Evolutionary conservation across 768 basidiomycete species (phyloP).

Genomic region (Leccinum boreale): DNA sequence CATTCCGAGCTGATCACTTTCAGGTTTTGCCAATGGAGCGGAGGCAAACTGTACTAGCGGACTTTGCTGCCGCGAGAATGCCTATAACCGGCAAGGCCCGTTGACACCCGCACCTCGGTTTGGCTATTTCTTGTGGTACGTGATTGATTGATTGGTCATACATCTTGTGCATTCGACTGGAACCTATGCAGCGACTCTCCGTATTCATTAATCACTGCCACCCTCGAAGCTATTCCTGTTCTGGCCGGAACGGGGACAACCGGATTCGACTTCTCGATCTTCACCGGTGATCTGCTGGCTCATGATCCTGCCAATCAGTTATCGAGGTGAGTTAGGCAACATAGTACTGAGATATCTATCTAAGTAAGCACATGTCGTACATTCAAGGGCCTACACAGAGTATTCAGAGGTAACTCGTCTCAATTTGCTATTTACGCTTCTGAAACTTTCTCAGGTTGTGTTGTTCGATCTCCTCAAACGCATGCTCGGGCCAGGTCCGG

Average conservation of each 20-base stretch:
- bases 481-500: constrained; percentile 61
- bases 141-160: not conserved
- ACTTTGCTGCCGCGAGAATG: constrained; percentile 61
- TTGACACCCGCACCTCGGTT: constrained; percentile 63
- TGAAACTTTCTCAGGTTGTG: constrained; percentile 42
- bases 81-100: constrained; percentile 47
- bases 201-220: constrained; percentile 54
- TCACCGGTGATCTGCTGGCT: constrained; percentile 71
- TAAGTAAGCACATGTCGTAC: not conserved
- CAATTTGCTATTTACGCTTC: not conserved
- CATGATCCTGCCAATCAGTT: constrained; percentile 68
- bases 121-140: constrained; percentile 59
- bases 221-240: constrained; percentile 63
- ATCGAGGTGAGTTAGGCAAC: constrained; percentile 43
- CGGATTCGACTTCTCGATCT: constrained; percentile 65
- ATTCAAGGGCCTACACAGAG: constrained; percentile 49
- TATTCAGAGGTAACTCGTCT: constrained; percentile 54
- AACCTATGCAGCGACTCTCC: constrained; percentile 53
- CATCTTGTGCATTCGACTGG: not conserved
- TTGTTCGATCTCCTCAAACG: constrained; percentile 65
- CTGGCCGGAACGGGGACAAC: constrained; percentile 57
- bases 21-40: constrained; percentile 65
- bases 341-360: not conserved
- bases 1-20: not conserved
- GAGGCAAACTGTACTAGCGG: constrained; percentile 71